Percentiles rank a stretch among this genome's conserved stretches.
phyloP scores from a whole-genome alignment of 2,329 filamentous ascomycete genomes.

The Rugonectria rugulosa region DNA sequence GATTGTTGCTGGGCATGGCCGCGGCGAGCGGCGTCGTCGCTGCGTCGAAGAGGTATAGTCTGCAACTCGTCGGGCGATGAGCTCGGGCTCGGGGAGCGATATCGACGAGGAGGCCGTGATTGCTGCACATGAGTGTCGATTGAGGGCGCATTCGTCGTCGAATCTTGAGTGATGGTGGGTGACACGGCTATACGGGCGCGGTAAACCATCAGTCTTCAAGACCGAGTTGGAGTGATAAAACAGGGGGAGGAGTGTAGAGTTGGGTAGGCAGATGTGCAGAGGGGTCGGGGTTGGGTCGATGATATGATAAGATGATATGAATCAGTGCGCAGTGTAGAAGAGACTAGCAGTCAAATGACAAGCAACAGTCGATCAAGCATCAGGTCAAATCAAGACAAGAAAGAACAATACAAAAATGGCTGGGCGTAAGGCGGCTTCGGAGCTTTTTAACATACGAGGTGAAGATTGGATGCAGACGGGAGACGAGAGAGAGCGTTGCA shows the following conservation, averaged over 20 bases:
- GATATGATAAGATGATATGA: no score
- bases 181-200: conserved; percentile 41
- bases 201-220: conserved; percentile 44
- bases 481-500: conserved; percentile 70
- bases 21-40: conserved; percentile 52
- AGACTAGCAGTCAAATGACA: conserved; percentile 5
- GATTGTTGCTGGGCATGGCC: conserved; percentile 47
- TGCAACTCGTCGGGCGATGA: conserved; percentile 56
- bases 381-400: background rate
- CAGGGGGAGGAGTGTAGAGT: conserved; percentile 6
- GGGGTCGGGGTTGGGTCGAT: no score
- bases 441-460: conserved; percentile 61
- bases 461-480: conserved; percentile 65
- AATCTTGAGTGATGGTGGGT: conserved; percentile 45
- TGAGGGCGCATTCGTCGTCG: conserved; percentile 64
- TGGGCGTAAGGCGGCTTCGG: conserved; percentile 21
- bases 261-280: background rate
- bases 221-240: conserved; percentile 19
- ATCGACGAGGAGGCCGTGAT: conserved; percentile 57
- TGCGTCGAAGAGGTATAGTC: conserved; percentile 51
- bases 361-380: background rate
- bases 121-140: conserved; percentile 60
- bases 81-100: conserved; percentile 63
- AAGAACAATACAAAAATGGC: background rate
- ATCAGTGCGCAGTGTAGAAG: conserved; percentile 3